Percentiles rank a stretch among this genome's conserved stretches.
phyloP scores from a whole-genome alignment of 345 rosid species.

The Acer yangbiense region DNA sequence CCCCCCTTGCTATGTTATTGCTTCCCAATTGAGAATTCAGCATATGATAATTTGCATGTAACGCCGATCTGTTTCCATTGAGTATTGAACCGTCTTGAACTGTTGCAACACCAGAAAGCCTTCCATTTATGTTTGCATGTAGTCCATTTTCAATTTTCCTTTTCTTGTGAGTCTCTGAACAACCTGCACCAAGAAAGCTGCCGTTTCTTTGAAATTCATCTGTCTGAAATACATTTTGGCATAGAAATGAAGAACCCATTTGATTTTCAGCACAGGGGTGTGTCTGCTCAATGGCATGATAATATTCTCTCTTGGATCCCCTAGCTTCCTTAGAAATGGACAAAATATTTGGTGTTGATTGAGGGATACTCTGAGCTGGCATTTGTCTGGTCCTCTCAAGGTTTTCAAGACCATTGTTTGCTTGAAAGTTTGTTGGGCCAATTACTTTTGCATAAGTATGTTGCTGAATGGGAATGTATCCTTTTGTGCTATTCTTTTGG shows the following conservation, averaged over 20 bases:
- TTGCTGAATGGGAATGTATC: conserved; percentile 19
- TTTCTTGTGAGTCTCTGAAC: conserved; percentile 41
- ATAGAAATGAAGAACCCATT: conserved; percentile 24
- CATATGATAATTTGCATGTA: conserved; percentile 22
- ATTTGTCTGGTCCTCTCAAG: conserved; percentile 32
- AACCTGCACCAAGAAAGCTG: conserved; percentile 15
- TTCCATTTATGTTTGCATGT: conserved; percentile 19
- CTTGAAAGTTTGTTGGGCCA: conserved; percentile 30
- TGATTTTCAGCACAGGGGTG: conserved; percentile 25
- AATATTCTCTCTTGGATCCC: conserved; percentile 50
- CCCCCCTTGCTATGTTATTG: conserved; percentile 1
- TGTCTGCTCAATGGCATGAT: conserved; percentile 34
- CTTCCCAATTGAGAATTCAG: conserved; percentile 9
- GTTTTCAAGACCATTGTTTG: conserved; percentile 25
- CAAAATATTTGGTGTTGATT: conserved; percentile 28
- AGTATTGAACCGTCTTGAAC: conserved; percentile 31
- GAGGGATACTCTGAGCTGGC: conserved; percentile 23
- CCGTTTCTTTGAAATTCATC: conserved; percentile 31
- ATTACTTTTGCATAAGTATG: conserved; percentile 22
- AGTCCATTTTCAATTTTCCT: conserved; percentile 39
- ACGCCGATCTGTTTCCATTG: conserved; percentile 21
- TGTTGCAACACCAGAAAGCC: conserved; percentile 25
- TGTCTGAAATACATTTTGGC: conserved; percentile 25
- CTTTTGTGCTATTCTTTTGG: not conserved
- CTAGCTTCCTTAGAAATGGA: conserved; percentile 35